A percentile compares a stretch with the other conserved stretches of the same genome.
phyloP scores from a whole-genome alignment of 352 stramenopile species.

The Pythium pyrilobum region DNA sequence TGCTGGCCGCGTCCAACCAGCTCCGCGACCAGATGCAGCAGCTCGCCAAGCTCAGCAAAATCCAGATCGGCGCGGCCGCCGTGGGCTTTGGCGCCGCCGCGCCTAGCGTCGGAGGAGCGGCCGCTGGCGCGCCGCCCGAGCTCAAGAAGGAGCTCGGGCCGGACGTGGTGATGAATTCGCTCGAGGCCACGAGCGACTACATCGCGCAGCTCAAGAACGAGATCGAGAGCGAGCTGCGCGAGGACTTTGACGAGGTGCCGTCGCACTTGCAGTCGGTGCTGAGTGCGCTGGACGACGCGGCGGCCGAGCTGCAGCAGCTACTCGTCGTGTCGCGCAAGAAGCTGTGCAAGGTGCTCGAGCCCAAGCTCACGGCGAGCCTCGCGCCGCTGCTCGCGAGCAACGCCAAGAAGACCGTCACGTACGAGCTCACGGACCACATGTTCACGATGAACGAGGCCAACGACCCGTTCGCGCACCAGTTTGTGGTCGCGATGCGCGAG shows the following conservation, averaged over 20 bases:
- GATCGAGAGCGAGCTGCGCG: conserved; percentile 61
- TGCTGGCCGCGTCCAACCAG: conserved; percentile 54
- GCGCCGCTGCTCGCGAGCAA: conserved; percentile 39
- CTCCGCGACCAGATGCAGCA: conserved; percentile 86
- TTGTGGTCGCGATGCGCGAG: conserved; percentile 55
- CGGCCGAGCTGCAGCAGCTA: conserved; percentile 61
- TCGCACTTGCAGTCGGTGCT: conserved; percentile 71
- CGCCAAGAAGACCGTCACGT: conserved; percentile 50
- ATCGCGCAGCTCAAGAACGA: conserved; percentile 75
- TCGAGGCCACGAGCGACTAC: conserved; percentile 70
- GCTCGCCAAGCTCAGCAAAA: conserved; percentile 83
- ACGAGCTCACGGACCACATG: conserved; percentile 80
- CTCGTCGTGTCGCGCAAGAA: conserved; percentile 69
- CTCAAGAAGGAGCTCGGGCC: conserved; percentile 46
- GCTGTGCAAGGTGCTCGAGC: conserved; percentile 67
- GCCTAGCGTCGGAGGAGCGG: no score
- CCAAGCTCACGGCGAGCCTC: conserved; percentile 55
- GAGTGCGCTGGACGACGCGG: conserved; percentile 65
- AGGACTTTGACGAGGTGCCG: conserved; percentile 71
- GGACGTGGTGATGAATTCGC: conserved; percentile 80
- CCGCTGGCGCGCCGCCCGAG: background rate
- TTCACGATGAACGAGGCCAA: conserved; percentile 87
- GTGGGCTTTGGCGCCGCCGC: background rate
- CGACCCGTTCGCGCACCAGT: conserved; percentile 76
- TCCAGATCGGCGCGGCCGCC: conserved; percentile 21